Conservation (phyloP, 179 eudicot genomes). For the Corrigiola litoralis region DNA sequence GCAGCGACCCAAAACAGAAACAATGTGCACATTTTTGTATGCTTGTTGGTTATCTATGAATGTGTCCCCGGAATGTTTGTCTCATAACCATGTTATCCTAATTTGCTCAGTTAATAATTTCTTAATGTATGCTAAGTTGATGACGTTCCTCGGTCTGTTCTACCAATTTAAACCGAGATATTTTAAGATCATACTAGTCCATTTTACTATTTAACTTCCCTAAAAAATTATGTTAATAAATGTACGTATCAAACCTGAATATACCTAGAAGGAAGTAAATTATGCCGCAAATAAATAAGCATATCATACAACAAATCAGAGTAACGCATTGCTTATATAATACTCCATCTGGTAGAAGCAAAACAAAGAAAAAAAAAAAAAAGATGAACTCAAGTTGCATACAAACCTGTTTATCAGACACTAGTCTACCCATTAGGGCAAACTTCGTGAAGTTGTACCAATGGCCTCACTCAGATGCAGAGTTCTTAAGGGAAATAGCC, state of each 20-base stretch:
- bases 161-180: not conserved
- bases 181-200: not conserved
- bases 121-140: no score
- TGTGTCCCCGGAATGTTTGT: not conserved
- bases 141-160: not conserved
- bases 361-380: not conserved
- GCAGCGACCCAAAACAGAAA: no score
- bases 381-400: constrained; percentile 9
- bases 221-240: no score
- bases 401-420: constrained; percentile 4
- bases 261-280: not conserved
- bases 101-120: not conserved
- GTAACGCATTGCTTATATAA: not conserved
- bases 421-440: not conserved
- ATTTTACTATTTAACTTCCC: not conserved
- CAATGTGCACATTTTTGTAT: not conserved
- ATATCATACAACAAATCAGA: not conserved
- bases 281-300: no score
- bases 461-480: constrained; percentile 32
- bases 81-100: not conserved
- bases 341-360: not conserved
- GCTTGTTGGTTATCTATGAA: no score
- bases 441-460: constrained; percentile 12
- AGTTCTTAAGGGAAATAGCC: constrained; percentile 24
- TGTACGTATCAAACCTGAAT: no score